These are phyloP conservation scores for Termitomyces heimii DNA, from an alignment of 768 basidiomycete species.

Conservation along the genomic window DNA sequence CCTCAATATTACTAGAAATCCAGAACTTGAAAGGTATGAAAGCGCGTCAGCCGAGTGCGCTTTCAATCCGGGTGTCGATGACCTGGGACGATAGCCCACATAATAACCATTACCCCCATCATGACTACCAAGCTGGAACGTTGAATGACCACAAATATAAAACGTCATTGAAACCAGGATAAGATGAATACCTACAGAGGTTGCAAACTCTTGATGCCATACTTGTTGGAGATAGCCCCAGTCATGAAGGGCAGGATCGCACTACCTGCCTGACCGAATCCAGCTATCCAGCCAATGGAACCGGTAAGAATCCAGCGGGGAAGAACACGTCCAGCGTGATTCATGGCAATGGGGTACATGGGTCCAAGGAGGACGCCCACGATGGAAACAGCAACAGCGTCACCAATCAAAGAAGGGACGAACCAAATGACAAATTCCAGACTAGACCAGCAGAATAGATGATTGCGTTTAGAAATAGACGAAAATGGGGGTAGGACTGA, in stretches of 20 bases:
- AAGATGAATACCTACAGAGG: constrained; percentile 43
- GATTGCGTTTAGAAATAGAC: not conserved
- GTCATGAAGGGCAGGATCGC: constrained; percentile 71
- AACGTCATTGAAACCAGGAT: not conserved
- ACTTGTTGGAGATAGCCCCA: constrained; percentile 57
- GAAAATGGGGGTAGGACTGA: constrained; percentile 16
- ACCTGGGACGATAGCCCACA: constrained; percentile 49
- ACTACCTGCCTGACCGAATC: constrained; percentile 66
- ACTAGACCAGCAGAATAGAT: constrained; percentile 20
- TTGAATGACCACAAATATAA: not conserved
- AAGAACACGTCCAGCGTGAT: constrained; percentile 59
- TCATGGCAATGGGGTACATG: constrained; percentile 72
- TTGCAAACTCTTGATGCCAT: constrained; percentile 56
- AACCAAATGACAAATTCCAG: constrained; percentile 68
- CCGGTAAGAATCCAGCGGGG: constrained; percentile 65
- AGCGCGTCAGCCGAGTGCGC: constrained; percentile 4
- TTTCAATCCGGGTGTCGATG: constrained; percentile 8
- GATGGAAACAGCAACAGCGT: constrained; percentile 58
- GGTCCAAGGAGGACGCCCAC: constrained; percentile 70
- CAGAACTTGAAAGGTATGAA: not conserved
- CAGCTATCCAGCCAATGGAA: constrained; percentile 64
- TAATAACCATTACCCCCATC: constrained; percentile 52
- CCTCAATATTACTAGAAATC: not conserved
- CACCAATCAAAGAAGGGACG: constrained; percentile 57
- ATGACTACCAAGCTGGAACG: constrained; percentile 45